Evolutionary conservation across 2,329 filamentous ascomycete species (phyloP), one percentile per base, ranked within the genome.

Genomic region (Claviceps lovelessii): DNA sequence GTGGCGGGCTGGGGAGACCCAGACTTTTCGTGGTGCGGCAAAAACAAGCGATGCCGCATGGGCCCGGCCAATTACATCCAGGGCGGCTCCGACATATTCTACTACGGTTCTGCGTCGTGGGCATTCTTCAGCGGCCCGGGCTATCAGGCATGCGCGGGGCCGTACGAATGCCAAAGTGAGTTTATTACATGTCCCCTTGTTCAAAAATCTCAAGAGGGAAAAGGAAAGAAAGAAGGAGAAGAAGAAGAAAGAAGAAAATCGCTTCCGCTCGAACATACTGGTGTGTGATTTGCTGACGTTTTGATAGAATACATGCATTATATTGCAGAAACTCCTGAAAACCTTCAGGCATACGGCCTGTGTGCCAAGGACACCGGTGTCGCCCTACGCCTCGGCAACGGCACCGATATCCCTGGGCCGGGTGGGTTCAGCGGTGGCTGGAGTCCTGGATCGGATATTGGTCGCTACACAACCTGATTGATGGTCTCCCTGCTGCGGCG

Each of bases 41-140:
- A 60, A 13, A 68, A 72, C 41, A 67, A 61, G n/a, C 61, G 65
- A 19, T 74, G 73, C 60, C 63, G 69, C 8, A 74, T 74, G 72
- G 72, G 71, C 2, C 61, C 67, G 49, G 68, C 68, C n/a, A 72
- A 72, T 55, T 71, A 67, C 57, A 65, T 73, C 59, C 67, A 70
- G 45, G 72, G 72, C 28, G 72, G 72, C 10, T 67, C 66, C 35
- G 62, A 70, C 47, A 68, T 75, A 46, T 68, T 68, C 52, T 69
- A 66, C 1, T 74, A 73, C 57, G 70, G 67, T 7, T 70, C 68
- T n/a, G 73, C 71, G 0, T 67, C 67, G 10, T 75, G 72, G 70
- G 68, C 65, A 0, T 74, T 74, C 61, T 73, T 72, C 62, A 69
- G 65, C 54, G 71, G 71, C 1, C 70, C 70, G 1, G 62, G 63